Base-by-base conservation (phyloP, 352 stramenopile species). In the Plasmopara muralis region DNA sequence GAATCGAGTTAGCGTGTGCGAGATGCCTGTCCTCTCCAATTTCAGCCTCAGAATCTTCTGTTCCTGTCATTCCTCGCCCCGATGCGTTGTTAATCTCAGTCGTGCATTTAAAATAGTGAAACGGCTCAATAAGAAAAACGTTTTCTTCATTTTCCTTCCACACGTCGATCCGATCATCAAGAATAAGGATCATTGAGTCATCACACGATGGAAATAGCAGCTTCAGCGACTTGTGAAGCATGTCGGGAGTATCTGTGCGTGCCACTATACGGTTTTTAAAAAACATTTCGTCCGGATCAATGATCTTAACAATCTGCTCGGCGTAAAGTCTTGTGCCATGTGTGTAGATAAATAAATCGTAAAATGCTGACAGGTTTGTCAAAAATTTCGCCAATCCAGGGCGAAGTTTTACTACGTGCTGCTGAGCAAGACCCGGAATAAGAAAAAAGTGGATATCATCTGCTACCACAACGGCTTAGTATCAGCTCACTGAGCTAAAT, bases 301-400 rank as follows among this genome's bases (percentile, higher is more conserved):
- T 93, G 53, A 98, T 90, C 33, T 93, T 83, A 20, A 89, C 85
- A 53, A 98, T 95, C 55, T 95, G 72, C 63, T 98, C 89, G 1
- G 94, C 94, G 69, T 98, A 98, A 38, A 89, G 62, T 15, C 92
- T 73, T 16, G 92, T 98, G 48, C 93, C 94, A 37, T 96, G 92
- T 18, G 94, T 98, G 74, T 98, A 98, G 29, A 98, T 95, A 37
- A 93, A 95, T 15, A 98, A 50, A 67, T 98, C 90, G 66, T 97
- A 98, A 7, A 78, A 72, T 2, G 53, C 58, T 43, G 79, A 78
- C 14, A 96, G 73, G 31, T 87, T 68, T 13, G 74, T 57, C n/a
- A 98, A 76, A 51, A 98, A 98, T 28, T 83, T 62, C 31, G 76
- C 73, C 2, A 98, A 60, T 9, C 93, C 82, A 2, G 94, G 94